Evolutionary conservation across 2,329 filamentous ascomycete species (phyloP), one percentile per base, ranked within the genome.

Genomic region (Fusarium pseudograminearum): DNA sequence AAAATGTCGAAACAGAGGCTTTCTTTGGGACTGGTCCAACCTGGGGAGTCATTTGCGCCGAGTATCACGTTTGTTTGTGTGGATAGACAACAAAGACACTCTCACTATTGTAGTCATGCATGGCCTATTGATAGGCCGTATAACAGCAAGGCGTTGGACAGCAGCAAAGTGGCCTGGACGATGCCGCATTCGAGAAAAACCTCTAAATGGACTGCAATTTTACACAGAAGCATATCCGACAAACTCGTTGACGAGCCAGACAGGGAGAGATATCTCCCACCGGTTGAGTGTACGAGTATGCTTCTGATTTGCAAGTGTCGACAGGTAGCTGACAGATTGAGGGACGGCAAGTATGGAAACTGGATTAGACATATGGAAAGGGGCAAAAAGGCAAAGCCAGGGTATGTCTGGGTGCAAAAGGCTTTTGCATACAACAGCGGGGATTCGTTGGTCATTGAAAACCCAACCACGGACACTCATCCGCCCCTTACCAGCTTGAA

Each of bases 101-200:
- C 5, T 14, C 5, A 2, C 8, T 8, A 15, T 7, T 46, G n/a
- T 3, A 4, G 10, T 22, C 14, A 31, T 30, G 11, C 16, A 16
- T 31, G 44, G 44, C 44, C 44, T 30, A 3, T 20, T 7, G 44
- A 14, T 14, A 30, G 6, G 2, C n/a, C n/a, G 6, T 24, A 16
- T 16, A 16, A 16, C 7, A 34, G 14, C 15, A 34, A 7, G 14
- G 3, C 3, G 3, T 34, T 34, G 33, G 15, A 34, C 3, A 8
- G 33, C 1, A 16, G 1, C 42, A 14, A 5, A 30, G 28, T 9
- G 6, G 26, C 16, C 2, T 3, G 4, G 4, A 12, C 8, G 2
- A 24, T 16, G 24, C n/a, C 8, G 18, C 15, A 9, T 5, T 15
- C 44, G n/a, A 46, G 44, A 46, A 2, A 4, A 28, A 18, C 42